Evolutionary conservation across 164 flowering plant genomes (phyloP), one percentile per base, ranked within the genome.

Genomic region (Sextonia rubra): DNA sequence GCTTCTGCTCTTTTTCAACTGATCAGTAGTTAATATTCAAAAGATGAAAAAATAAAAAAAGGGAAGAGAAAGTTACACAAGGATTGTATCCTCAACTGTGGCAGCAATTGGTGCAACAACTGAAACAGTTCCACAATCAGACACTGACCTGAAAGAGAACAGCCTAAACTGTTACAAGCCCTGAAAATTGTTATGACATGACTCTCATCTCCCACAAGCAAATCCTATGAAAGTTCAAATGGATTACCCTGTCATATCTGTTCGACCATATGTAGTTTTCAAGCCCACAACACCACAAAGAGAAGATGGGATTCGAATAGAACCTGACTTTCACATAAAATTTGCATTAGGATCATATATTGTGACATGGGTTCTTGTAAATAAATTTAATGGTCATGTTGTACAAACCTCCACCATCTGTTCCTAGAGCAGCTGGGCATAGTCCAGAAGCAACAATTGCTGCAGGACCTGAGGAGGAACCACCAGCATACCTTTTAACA

Each of bases 391-490:
- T 8, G 48, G 37, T 25, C 22, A 52, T 48, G 69, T 44, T 73
- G 69, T 69, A 80, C 84, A 15, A 80, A 94, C 99, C 98, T 93
- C 99, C 99, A 58, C 97, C 97, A 79, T 93, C 98, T 56, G 97
- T 91, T 83, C 99, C 99, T 64, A 95, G 76, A 70, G 99, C 94
- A 77, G 98, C 99, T 62, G 96, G 87, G 77, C 98, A 92, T 72
- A 93, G 61, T 80, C 99, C 98, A 76, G 95, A 85, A 81, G 96
- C 91, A 63, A 95, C 96, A 83, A 95, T 74, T 71, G 99, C 98
- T 68, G 94, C 98, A 66, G 98, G 92, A 22, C 97, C 98, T 56
- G 99, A 95, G 64, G 99, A 95, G 70, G 99, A 95, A 76, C 99
- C 99, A 64, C 99, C 99, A 0, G 99, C 93, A 69, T 95, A 95